Evolutionary conservation across 371 early-diverging fungal species (phyloP), one percentile per base, ranked within the genome.

Genomic region (Paraphysoderma sedebokerense): DNA sequence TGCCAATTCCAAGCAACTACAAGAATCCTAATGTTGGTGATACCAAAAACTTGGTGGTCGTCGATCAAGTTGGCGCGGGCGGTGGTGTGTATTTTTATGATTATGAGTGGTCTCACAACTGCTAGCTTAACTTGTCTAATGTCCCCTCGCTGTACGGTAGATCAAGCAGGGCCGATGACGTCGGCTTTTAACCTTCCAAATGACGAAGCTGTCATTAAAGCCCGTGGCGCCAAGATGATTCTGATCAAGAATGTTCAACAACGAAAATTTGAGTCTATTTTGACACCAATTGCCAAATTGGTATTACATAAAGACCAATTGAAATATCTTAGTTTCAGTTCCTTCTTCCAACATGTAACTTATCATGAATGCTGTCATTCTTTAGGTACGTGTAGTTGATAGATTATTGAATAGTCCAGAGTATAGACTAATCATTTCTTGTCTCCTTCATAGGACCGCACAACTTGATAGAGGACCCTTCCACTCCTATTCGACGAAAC

Each of bases 121-220:
- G 34, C 28, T 20, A 1, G n/a, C 32, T n/a, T 24, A 29, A 22
- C 19, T 24, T 32, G 38, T 32, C 28, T 24, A 8, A 17, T 23
- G 42, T 17, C n/a, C 38, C n/a, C n/a, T n/a, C n/a, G n/a, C n/a
- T n/a, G n/a, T n/a, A n/a, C n/a, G n/a, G n/a, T n/a, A n/a, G n/a
- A n/a, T n/a, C n/a, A n/a, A n/a, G n/a, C n/a, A n/a, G n/a, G n/a
- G n/a, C n/a, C n/a, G n/a, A 63, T 66, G 6, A 81, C 81, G 0
- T 81, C 85, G 0, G 85, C 85, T n/a, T 85, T 80, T 58, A 85
- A 85, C 49, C 57, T 85, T 38, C 85, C 85, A 19, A 85, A 85
- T 50, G 84, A 85, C 46, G 84, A 85, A 67, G 74, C 70, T 7
- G 82, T 80, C 9, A 79, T 82, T 54, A 70, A 73, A 52, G 54